These are phyloP conservation scores for Penicillium occitanis DNA, from an alignment of 2,329 filamentous ascomycete genomes.

Conservation along the genomic window DNA sequence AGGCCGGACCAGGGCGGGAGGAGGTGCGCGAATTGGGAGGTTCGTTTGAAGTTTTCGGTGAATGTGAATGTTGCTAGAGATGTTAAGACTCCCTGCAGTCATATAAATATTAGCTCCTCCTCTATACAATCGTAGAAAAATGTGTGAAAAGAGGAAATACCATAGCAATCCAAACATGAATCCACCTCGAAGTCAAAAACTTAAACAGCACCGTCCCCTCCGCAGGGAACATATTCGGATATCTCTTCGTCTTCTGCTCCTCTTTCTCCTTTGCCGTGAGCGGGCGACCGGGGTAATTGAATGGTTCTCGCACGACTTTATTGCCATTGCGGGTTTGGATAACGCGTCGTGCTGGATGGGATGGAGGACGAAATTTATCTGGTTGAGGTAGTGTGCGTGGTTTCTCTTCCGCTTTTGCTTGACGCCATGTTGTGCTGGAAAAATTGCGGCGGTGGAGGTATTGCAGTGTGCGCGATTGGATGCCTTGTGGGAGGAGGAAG, in stretches of 20 bases:
- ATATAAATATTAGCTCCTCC: neutral
- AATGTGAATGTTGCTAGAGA: constrained; percentile 71
- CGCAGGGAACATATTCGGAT: constrained; percentile 87
- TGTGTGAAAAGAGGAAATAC: constrained; percentile 50
- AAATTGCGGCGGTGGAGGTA: constrained; percentile 26
- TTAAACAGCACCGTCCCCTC: constrained; percentile 78
- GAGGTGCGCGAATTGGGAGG: constrained; percentile 76
- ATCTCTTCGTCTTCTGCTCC: constrained; percentile 68
- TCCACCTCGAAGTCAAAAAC: constrained; percentile 72
- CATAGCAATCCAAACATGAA: constrained; percentile 83
- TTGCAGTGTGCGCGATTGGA: constrained; percentile 34
- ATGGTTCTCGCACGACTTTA: constrained; percentile 44
- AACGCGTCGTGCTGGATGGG: constrained; percentile 71
- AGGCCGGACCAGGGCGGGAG: constrained; percentile 71
- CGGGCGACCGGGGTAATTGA: constrained; percentile 70
- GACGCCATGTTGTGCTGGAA: constrained; percentile 20
- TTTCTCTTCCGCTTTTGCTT: constrained; percentile 44
- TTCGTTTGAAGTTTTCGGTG: constrained; percentile 73
- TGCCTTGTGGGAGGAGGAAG: constrained; percentile 65
- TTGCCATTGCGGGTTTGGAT: constrained; percentile 46
- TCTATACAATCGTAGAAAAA: neutral
- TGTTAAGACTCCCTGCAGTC: constrained; percentile 62
- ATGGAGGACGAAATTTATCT: constrained; percentile 85
- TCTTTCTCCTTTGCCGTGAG: constrained; percentile 65
- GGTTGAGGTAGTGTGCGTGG: constrained; percentile 79